Evolutionary conservation across 768 basidiomycete genomes (phyloP).

Genomic region (Suillus discolor): DNA sequence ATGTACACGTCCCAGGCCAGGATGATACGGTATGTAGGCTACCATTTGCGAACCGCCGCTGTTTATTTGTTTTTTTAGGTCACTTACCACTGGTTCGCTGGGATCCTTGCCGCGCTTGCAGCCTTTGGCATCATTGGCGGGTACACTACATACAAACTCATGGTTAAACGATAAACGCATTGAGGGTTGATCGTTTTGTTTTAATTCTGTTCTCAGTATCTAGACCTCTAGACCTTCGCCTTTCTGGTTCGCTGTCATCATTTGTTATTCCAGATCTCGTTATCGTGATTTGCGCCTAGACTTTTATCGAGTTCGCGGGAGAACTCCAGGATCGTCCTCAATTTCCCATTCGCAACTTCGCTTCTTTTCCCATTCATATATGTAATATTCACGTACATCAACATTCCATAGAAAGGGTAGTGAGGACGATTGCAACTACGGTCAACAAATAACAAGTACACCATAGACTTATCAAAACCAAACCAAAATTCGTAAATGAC

Average conservation of each 20-base stretch:
- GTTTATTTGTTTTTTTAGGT: slow-evolving; percentile 17
- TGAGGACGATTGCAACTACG: slow-evolving; percentile 4
- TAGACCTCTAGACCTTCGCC: not conserved
- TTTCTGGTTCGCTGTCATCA: not conserved
- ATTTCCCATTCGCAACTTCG: not conserved
- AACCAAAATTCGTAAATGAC: slow-evolving; percentile 2
- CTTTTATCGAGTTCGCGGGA: slow-evolving; percentile 9
- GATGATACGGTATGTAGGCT: slow-evolving; percentile 44
- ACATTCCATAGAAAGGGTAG: slow-evolving; percentile 4
- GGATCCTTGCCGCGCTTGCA: slow-evolving; percentile 79
- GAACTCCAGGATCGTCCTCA: slow-evolving; percentile 3
- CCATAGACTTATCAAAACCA: slow-evolving; percentile 5
- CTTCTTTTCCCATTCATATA: slow-evolving; percentile 6
- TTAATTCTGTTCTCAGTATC: slow-evolving; percentile 1
- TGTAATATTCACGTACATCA: slow-evolving; percentile 11
- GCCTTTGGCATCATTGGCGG: slow-evolving; percentile 84
- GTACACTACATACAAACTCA: slow-evolving; percentile 77
- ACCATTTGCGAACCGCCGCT: not conserved
- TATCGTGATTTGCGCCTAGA: not conserved
- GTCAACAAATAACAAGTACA: not conserved
- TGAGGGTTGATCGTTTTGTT: not conserved
- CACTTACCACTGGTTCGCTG: slow-evolving; percentile 82
- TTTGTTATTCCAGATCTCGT: slow-evolving; percentile 5
- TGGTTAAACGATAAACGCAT: slow-evolving; percentile 47
- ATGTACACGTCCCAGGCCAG: slow-evolving; percentile 94